These are phyloP conservation scores for Ogataea saltuana DNA, from an alignment of 805 yeast genomes.

Conservation along the genomic window DNA sequence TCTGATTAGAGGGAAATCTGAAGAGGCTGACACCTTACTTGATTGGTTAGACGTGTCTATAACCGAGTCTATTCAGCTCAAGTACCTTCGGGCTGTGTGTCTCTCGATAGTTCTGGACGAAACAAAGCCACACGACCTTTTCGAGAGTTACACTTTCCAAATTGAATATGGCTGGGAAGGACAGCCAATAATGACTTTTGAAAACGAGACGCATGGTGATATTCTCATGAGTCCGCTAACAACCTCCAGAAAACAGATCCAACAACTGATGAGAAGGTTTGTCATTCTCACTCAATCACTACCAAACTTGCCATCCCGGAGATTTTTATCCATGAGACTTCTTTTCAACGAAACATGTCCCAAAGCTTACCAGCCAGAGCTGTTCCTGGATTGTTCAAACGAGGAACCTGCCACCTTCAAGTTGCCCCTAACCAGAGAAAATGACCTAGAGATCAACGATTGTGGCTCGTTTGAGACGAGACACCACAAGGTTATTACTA, in stretches of 20 bases:
- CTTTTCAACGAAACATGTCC: conserved; percentile 51
- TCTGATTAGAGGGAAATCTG: conserved; percentile 46
- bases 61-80: conserved; percentile 43
- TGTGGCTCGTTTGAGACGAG: conserved; percentile 29
- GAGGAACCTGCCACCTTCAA: conserved; percentile 42
- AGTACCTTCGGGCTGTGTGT: conserved; percentile 46
- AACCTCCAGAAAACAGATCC: conserved; percentile 45
- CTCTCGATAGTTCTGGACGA: conserved; percentile 48
- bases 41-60: conserved; percentile 58
- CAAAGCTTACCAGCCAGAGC: conserved; percentile 46
- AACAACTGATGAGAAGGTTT: conserved; percentile 51
- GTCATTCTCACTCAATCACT: conserved; percentile 54
- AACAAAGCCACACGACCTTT: conserved; percentile 41
- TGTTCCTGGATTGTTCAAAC: conserved; percentile 37
- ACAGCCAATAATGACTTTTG: conserved; percentile 22
- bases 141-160: conserved; percentile 53
- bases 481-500: conserved; percentile 24
- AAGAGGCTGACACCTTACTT: conserved; percentile 49
- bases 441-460: conserved; percentile 19
- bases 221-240: conserved; percentile 26
- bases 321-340: conserved; percentile 49
- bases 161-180: conserved; percentile 42
- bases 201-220: conserved; percentile 23
- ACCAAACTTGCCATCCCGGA: conserved; percentile 49
- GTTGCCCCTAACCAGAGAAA: conserved; percentile 32